Evolutionary conservation across 495 filamentous ascomycete genomes (phyloP), one percentile per base, ranked within the genome.

Genomic region (Ramalina intermedia): DNA sequence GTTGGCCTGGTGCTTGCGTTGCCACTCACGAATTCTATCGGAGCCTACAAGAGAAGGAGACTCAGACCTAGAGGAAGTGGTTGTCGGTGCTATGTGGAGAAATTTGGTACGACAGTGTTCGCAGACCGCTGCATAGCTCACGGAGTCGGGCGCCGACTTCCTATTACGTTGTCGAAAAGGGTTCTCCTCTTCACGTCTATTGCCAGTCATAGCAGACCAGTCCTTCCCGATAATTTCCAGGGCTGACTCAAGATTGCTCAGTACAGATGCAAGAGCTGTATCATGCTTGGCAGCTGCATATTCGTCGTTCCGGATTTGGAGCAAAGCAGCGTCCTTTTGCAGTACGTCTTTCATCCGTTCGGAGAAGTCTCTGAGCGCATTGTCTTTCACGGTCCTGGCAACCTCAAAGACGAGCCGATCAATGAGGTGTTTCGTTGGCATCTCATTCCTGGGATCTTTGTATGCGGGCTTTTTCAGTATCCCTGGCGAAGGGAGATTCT

Each of bases 391-490:
- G 0, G 67, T 65, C 13, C 60, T 62, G 3, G 80, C 72, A 3
- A 86, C 70, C 0, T 61, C 54, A 47, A 87, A 87, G 48, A 79
- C 79, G 24, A 96, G 66, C 27, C 76, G 74, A 59, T 95, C 88
- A 44, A 88, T 72, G 40, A 93, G 77, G 54, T 82, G 73, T 0
- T 69, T 66, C 1, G 64, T 65, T 12, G 16, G 18, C n/a, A 72
- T 69, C 11, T 55, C 59, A 9, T 58, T 59, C 11, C 57, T 58
- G 47, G 51, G 62, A 61, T 63, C 70, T 57, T 71, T 59, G 63
- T 73, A 60, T 43, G 67, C 56, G 3, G 67, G 59, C 36, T 58
- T 63, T 11, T 21, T 52, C 16, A 59, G 63, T 3, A 9, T 33
- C 12, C 29, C 29, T 24, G 49, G 36, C 12, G 59, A 63, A 1